Percentiles rank a stretch among this genome's conserved stretches.
phyloP scores from a whole-genome alignment of 2,329 filamentous ascomycete genomes.

The Elsinoe ampelina region DNA sequence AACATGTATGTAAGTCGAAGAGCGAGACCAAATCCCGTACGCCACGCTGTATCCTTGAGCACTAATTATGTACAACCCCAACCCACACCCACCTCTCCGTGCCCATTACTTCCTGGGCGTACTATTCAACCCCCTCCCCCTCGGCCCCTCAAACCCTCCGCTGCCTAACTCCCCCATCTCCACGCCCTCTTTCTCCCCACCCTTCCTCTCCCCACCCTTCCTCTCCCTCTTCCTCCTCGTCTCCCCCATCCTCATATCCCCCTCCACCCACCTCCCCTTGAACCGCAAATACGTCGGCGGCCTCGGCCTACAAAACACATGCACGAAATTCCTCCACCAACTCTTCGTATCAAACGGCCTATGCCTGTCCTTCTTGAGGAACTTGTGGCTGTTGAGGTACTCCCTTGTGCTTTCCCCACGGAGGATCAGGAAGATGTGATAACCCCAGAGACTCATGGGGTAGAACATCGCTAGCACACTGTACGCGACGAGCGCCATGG shows the following conservation, averaged over 20 bases:
- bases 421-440: conserved; percentile 85
- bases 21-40: too few species aligned
- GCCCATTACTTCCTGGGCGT: conserved; percentile 15
- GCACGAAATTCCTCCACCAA: conserved; percentile 66
- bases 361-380: conserved; percentile 82
- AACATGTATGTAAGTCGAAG: too few species aligned
- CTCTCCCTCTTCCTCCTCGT: conserved; percentile 32
- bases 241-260: conserved; percentile 73
- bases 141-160: conserved; percentile 28
- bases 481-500: conserved; percentile 80
- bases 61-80: neutral
- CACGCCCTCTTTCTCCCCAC: conserved; percentile 46
- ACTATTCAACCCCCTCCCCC: conserved; percentile 16
- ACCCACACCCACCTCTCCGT: neutral
- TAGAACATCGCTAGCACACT: conserved; percentile 67
- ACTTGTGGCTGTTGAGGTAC: conserved; percentile 93
- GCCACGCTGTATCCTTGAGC: neutral
- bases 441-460: conserved; percentile 71
- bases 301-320: conserved; percentile 72
- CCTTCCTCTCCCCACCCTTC: conserved; percentile 41
- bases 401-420: conserved; percentile 92
- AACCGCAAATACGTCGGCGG: conserved; percentile 84
- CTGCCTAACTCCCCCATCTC: conserved; percentile 56
- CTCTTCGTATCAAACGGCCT: conserved; percentile 77
- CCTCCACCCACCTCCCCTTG: conserved; percentile 64